Percentiles rank a stretch among this genome's conserved stretches.
Evolutionary conservation across 495 filamentous ascomycete species (phyloP).

Genomic region (Aspergillus bridgeri): DNA sequence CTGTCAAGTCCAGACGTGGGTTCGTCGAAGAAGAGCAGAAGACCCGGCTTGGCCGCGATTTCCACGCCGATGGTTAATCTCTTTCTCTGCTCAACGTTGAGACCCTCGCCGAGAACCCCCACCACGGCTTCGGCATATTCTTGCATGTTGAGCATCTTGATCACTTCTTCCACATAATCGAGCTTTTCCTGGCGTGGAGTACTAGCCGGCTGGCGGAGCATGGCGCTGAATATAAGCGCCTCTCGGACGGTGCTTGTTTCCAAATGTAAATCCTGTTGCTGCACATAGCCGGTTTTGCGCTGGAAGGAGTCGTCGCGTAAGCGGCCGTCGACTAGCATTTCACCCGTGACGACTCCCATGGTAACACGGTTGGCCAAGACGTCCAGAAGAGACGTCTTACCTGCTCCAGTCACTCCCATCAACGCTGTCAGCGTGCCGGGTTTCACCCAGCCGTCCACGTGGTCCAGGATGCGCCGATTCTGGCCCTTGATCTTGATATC

Average conservation of each 20-base stretch:
- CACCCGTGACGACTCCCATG: conserved; percentile 81
- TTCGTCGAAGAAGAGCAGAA: conserved; percentile 86
- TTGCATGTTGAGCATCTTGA: conserved; percentile 84
- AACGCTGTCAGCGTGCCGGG: conserved; percentile 87
- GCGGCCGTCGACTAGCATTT: conserved; percentile 80
- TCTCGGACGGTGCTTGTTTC: conserved; percentile 79
- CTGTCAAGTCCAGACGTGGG: conserved; percentile 81
- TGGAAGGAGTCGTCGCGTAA: conserved; percentile 77
- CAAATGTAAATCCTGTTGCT: conserved; percentile 90
- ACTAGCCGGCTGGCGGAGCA: conserved; percentile 75
- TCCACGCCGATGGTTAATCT: conserved; percentile 85
- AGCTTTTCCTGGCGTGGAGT: conserved; percentile 70
- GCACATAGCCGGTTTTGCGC: conserved; percentile 87
- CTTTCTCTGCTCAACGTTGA: conserved; percentile 90
- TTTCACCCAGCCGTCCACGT: conserved; percentile 88
- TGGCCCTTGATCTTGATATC: conserved; percentile 85
- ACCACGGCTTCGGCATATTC: conserved; percentile 85
- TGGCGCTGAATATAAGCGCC: conserved; percentile 76
- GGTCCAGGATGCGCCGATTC: conserved; percentile 69
- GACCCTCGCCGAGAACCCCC: conserved; percentile 80
- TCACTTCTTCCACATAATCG: conserved; percentile 85
- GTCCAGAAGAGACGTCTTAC: conserved; percentile 57
- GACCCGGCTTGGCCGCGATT: conserved; percentile 76
- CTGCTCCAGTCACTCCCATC: conserved; percentile 65
- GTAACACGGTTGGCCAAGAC: conserved; percentile 69